Conservation (phyloP, 2,329 filamentous ascomycete species). For the Xylaria sp. region DNA sequence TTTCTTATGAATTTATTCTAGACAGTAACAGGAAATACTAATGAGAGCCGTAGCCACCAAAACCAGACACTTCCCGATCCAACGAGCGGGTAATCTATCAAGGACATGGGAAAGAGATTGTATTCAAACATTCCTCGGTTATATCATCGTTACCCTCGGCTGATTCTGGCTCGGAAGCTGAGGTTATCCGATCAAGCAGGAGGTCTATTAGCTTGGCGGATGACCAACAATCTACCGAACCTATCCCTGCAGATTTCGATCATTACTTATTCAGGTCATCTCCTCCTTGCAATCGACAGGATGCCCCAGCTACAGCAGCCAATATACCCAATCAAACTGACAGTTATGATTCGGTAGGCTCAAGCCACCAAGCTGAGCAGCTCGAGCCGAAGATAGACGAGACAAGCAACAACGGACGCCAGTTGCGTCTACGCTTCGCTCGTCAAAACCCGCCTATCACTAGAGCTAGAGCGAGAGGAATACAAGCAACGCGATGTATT, state of each 20-base stretch:
- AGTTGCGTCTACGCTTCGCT: background rate
- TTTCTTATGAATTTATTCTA: background rate
- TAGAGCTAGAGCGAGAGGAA: background rate
- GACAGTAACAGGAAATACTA: background rate
- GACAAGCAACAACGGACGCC: background rate
- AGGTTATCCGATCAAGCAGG: conserved; percentile 1
- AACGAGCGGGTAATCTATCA: conserved; percentile 1
- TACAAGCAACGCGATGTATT: background rate
- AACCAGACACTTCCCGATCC: background rate
- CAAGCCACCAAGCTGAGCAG: background rate
- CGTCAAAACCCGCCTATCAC: background rate
- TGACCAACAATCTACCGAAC: conserved; percentile 30
- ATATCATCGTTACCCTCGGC: background rate
- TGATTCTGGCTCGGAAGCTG: background rate
- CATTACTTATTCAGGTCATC: background rate
- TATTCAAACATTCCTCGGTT: conserved; percentile 12
- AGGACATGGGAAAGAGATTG: background rate
- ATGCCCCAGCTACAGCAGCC: conserved; percentile 5
- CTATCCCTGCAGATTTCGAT: conserved; percentile 27
- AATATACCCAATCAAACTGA: background rate
- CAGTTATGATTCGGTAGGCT: background rate
- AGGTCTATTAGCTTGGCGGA: background rate
- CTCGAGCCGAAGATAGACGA: background rate
- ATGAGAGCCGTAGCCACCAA: conserved; percentile 6
- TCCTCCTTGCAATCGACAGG: background rate